Base-by-base conservation (phyloP, 1,284 basidiomycete genomes). In the Ustilago curta region DNA sequence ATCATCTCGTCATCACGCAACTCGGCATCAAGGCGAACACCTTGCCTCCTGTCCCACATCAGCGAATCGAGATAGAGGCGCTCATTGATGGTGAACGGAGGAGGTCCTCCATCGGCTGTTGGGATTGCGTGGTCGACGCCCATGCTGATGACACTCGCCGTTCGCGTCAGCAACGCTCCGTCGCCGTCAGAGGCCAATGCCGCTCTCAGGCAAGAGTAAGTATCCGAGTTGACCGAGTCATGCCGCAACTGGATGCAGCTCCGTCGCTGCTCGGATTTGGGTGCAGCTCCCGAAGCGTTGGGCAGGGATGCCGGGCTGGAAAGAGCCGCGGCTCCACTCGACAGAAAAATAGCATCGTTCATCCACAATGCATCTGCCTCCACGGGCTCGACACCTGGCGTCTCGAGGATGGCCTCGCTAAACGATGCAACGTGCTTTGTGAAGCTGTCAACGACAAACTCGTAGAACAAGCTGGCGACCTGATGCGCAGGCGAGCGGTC, bases 21-120 rank as follows among this genome's bases (percentile, higher is more conserved):
- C 48, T 76, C 73, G 18, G 73, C 44, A 19, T 71, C 69, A 23
- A 76, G 52, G 9, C 73, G 57, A n/a, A 69, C 40, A 12, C 73
- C 73, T 9, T 63, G 58, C 18, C 73, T 56, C 1, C 62, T 59
- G 37, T 72, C 62, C 73, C 73, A 76, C 69, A 76, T 71, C 14
- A 76, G 35, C 31, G 73, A 71, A 31, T 76, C 73, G n/a, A 76
- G 59, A 27, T 69, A 51, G n/a, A 76, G 61, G 48, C 59, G 51
- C 27, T 71, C 63, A 27, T 72, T 51, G 49, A 76, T 57, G 23
- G 52, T 49, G 19, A 76, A 66, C 0, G 63, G 68, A 21, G 63
- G 44, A 11, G 50, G 57, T 9, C 51, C 47, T 4, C 57, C 65
- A 1, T 57, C 54, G 8, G 45, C 39, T 0, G 55, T 45, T 8